A percentile compares a stretch with the other conserved stretches of the same genome.
Conservation (phyloP, 306 rosid species). For the Quercus mongolica region DNA sequence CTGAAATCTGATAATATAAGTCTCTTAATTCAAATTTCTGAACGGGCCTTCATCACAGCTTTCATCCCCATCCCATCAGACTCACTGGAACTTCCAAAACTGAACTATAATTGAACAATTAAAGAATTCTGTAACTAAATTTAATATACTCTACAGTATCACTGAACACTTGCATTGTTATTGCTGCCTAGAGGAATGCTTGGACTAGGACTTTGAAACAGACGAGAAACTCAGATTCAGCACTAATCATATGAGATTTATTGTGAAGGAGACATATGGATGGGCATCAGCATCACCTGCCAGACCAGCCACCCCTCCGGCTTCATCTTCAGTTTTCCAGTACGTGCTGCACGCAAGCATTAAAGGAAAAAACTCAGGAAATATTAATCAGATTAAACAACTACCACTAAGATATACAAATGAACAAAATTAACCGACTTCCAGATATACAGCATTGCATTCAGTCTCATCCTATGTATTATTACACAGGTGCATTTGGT, state of each 20-base stretch:
- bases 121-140: constrained; percentile 34
- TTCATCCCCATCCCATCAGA: background rate
- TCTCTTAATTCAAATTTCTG: constrained; percentile 2
- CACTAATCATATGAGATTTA: constrained; percentile 57
- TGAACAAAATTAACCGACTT: background rate
- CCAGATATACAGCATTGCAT: background rate
- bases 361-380: constrained; percentile 8
- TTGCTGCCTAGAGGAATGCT: constrained; percentile 39
- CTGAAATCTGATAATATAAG: constrained; percentile 8
- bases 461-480: no score
- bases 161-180: constrained; percentile 30
- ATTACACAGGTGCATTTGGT: no score
- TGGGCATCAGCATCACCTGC: constrained; percentile 73
- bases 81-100: constrained; percentile 28
- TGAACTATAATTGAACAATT: constrained; percentile 33
- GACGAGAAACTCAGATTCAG: constrained; percentile 10
- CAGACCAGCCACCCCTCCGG: constrained; percentile 73
- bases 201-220: constrained; percentile 17
- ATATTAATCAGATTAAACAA: background rate
- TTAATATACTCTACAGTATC: constrained; percentile 36
- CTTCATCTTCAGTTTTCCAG: constrained; percentile 84
- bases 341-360: constrained; percentile 48
- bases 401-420: no score
- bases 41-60: background rate
- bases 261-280: constrained; percentile 80